Base-by-base conservation (phyloP, 2,329 filamentous ascomycete species). In the Chaetomiaceae sp. region DNA sequence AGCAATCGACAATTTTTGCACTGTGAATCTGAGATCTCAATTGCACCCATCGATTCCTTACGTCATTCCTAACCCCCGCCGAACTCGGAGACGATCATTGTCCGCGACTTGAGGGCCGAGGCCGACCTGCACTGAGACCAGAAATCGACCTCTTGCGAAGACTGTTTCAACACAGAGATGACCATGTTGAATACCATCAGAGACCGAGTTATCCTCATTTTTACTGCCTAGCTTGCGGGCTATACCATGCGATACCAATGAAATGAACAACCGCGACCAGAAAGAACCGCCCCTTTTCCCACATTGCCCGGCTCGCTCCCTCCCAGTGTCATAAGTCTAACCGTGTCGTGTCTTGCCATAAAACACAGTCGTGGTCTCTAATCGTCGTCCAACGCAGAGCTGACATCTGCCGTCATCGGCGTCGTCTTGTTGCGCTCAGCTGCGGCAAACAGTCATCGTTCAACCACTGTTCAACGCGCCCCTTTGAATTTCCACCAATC, bases 391-490 rank as follows among this genome's bases (percentile, higher is more conserved):
- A 48, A 47, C 47, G n/a, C 31, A 39, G 39, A 48, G 53, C 47
- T 42, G 42, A 51, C 46, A 47, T 45, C 22, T 47, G 51, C 38
- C 43, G 43, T 46, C 36, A 48, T 45, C 34, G 45, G 43, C 27
- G 15, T 51, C 34, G 46, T 51, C 40, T 43, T 43, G 25, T 42
- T 51, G 36, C 49, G 51, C 53, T 62, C 57, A 63, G 53, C 59
- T 61, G 53, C 53, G 38, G 44, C 42, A 19, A n/a, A 52, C 55
- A 52, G 29, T 45, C 25, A 39, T 49, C 29, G 47, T 48, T 62
- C 58, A 62, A 62, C 56, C 53, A 47, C 40, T 44, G 55, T 51
- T 53, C 56, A 51, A 54, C 20, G 23, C 36, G 45, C 8, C 31
- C 25, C 25, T 17, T 36, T 23, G 38, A 36, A 39, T 11, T 12